phyloP scores from a whole-genome alignment of 2,329 filamentous ascomycete species.

The Ceratocystis harringtonii region DNA sequence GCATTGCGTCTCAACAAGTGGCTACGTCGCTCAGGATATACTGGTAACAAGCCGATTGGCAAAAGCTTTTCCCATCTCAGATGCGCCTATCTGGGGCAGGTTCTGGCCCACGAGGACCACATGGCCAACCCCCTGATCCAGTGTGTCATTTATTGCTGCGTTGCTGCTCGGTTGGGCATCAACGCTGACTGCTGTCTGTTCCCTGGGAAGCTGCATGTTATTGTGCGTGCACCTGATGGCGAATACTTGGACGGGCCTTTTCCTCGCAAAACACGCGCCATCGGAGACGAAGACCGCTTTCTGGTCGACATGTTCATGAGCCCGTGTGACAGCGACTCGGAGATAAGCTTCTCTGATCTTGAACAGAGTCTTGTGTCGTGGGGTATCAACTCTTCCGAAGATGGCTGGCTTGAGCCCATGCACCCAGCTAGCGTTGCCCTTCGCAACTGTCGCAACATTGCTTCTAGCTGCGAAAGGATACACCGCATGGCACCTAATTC shows the following conservation, averaged over 20 bases:
- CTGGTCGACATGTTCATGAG: constrained; percentile 58
- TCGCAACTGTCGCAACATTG: constrained; percentile 40
- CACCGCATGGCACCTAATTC: constrained; percentile 3
- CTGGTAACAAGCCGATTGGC: constrained; percentile 41
- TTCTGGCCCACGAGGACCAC: constrained; percentile 55
- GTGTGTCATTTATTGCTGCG: constrained; percentile 67
- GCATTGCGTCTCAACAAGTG: constrained; percentile 55
- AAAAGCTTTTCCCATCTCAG: constrained; percentile 11
- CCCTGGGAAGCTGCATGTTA: constrained; percentile 71
- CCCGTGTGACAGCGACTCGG: constrained; percentile 56
- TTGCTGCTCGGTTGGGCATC: constrained; percentile 61
- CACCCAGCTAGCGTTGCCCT: constrained; percentile 52
- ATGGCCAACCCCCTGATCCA: constrained; percentile 77
- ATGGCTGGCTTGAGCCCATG: constrained; percentile 47
- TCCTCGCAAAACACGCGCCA: neutral
- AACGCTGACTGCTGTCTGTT: constrained; percentile 66
- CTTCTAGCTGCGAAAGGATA: constrained; percentile 14
- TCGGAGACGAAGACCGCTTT: constrained; percentile 21
- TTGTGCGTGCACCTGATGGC: constrained; percentile 49
- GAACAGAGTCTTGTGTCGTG: constrained; percentile 40
- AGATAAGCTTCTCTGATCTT: constrained; percentile 47
- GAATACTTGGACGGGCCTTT: constrained; percentile 41
- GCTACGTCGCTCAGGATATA: constrained; percentile 52
- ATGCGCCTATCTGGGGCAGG: constrained; percentile 47
- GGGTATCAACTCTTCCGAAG: constrained; percentile 29